These are phyloP conservation scores for Plasmodium cynomolgi DNA, from an alignment of 169 alveolate species.

Conservation along the genomic window DNA sequence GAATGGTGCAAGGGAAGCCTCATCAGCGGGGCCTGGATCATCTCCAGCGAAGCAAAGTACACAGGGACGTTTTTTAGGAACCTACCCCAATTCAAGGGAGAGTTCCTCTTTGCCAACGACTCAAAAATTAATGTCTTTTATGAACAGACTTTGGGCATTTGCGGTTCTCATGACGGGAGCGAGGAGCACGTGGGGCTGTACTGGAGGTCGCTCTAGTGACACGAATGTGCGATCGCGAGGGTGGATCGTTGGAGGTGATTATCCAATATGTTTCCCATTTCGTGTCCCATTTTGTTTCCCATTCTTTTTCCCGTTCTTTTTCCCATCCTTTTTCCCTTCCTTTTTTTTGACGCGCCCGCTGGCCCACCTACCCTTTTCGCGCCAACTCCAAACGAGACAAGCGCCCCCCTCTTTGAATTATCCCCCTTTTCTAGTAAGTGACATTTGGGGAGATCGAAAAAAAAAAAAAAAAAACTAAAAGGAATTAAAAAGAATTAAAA, in stretches of 20 bases:
- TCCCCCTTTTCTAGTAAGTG: not conserved
- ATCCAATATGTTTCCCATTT: not conserved
- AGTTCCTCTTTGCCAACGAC: slow-evolving; percentile 19
- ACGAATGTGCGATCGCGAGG: not conserved
- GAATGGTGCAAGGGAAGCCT: slow-evolving; percentile 67
- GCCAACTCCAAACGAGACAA: not conserved
- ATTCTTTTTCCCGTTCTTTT: not conserved
- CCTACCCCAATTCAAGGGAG: slow-evolving; percentile 32
- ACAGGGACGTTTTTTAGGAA: slow-evolving; percentile 38
- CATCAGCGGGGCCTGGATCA: slow-evolving; percentile 21
- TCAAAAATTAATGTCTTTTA: slow-evolving; percentile 37
- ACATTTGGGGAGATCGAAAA: not conserved
- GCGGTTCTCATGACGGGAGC: not conserved
- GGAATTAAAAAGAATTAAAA: not conserved
- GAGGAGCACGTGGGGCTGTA: slow-evolving; percentile 1
- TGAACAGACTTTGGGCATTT: slow-evolving; percentile 18
- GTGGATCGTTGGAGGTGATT: not conserved
- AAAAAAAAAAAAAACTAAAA: not conserved
- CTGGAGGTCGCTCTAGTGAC: slow-evolving; percentile 12
- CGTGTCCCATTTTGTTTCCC: not conserved
- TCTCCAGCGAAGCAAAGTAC: slow-evolving; percentile 48
- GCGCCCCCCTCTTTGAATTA: not conserved
- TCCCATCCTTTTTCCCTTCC: not conserved
- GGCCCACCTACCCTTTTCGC: not conserved
- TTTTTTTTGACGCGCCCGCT: not conserved